phyloP scores from a whole-genome alignment of 2,329 filamentous ascomycete genomes.

The Sporothrix protearum region DNA sequence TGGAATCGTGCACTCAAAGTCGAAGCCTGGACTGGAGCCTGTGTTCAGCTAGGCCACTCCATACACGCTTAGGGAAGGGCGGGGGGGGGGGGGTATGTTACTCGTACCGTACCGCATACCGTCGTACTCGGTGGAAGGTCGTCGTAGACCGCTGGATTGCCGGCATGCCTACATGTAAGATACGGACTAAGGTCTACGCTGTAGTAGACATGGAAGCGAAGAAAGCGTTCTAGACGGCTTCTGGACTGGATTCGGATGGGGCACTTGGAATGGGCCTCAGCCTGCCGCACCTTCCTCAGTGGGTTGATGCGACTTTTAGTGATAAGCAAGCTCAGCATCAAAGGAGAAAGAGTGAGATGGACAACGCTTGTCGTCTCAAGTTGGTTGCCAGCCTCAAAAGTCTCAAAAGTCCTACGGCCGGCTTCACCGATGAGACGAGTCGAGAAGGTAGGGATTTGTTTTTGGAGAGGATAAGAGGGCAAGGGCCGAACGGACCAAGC shows the following conservation, averaged over 20 bases:
- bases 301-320: background rate
- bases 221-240: constrained; percentile 14
- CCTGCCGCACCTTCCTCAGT: background rate
- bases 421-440: background rate
- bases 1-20: background rate
- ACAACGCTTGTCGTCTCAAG: background rate
- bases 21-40: constrained; percentile 1
- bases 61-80: background rate
- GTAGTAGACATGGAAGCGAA: background rate
- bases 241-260: background rate
- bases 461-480: background rate
- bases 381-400: background rate
- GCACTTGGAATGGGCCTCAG: background rate
- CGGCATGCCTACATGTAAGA: background rate
- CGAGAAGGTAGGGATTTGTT: background rate
- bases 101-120: background rate
- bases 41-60: background rate
- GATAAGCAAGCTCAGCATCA: background rate
- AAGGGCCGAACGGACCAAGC: background rate
- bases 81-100: too few relatives aligned
- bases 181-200: background rate
- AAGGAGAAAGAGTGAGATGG: background rate
- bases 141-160: background rate
- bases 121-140: background rate
- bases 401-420: constrained; percentile 15